Evolutionary conservation across 768 basidiomycete genomes (phyloP).

Genomic region (Agaricus subrufescens): DNA sequence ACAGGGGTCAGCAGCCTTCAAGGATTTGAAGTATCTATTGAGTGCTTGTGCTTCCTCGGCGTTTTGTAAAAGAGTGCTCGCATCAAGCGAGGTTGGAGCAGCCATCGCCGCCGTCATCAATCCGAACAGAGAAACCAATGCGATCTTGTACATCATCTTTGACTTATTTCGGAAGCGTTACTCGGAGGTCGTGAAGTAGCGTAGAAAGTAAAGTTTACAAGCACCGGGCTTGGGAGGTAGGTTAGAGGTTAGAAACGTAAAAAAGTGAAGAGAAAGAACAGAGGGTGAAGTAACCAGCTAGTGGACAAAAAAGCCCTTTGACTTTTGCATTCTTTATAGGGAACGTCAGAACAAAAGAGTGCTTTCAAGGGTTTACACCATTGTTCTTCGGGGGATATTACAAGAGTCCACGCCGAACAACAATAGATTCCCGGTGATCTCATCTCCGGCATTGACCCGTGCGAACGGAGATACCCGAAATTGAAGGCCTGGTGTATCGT

Average conservation of each 20-base stretch:
- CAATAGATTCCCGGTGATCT: background rate
- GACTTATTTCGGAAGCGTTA: background rate
- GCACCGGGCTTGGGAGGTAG: conserved; percentile 28
- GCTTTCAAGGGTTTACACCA: background rate
- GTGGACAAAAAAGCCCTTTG: background rate
- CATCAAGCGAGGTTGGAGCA: conserved; percentile 32
- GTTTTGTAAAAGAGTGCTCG: conserved; percentile 40
- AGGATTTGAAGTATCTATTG: conserved; percentile 39
- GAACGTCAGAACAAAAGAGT: background rate
- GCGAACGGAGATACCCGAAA: conserved; percentile 27
- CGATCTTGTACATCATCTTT: background rate
- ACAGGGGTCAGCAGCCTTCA: conserved; percentile 41
- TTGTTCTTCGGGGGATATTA: background rate
- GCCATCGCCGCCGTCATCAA: conserved; percentile 20
- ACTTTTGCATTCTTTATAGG: background rate
- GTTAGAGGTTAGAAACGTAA: conserved; percentile 9
- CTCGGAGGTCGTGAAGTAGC: conserved; percentile 3
- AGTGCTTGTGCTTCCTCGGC: conserved; percentile 46
- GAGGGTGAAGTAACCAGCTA: background rate
- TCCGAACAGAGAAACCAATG: conserved; percentile 18
- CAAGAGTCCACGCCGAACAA: background rate
- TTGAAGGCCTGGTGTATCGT: conserved; percentile 16
- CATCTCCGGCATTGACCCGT: conserved; percentile 15
- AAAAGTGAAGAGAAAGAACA: conserved; percentile 3
- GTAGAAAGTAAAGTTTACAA: conserved; percentile 12